Evolutionary conservation across 495 filamentous ascomycete species (phyloP), one percentile per base, ranked within the genome.

Genomic region (Penicillium lividum): DNA sequence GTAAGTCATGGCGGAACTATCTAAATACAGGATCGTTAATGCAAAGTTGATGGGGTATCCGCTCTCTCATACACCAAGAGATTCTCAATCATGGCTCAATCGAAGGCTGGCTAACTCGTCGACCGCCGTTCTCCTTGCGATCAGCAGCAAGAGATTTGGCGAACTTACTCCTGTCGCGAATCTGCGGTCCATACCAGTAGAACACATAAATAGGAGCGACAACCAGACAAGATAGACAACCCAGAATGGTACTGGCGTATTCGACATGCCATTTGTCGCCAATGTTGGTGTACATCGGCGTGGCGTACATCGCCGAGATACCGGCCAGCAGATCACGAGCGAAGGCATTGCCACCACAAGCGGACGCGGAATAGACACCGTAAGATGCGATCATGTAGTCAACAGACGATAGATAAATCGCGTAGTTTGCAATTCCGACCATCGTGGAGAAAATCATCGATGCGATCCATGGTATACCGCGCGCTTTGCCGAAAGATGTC

Each of bases 351-450:
- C 86, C 86, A 40, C 88, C 89, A 7, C 87, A 89, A 0, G 88
- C 89, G 0, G 88, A 91, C 4, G 89, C 86, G 3, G 87, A 85
- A 69, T 90, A 91, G 4, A 84, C 85, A 6, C 89, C 89, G 64
- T 92, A 91, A 1, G 86, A 79, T 48, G 82, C 84, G 53, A 91
- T 83, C 88, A 90, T 91, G 70, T 92, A 92, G 56, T 92, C 89
- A 56, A 91, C 88, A 0, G 88, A 87, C 9, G 86, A 87, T 76
- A 90, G 85, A 69, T 89, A 89, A 58, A 89, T 87, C 53, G 80
- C 75, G 60, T 84, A 89, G 62, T 88, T 86, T 40, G 85, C 84
- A 48, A 87, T 84, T 25, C 82, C 85, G 51, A 88, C 82, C 50
- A 85, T 72, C 8, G 70, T 69, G 0, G 78, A 80, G 50, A 83